These are phyloP conservation scores for Gnomoniopsis smithogilvyi DNA, from an alignment of 2,329 filamentous ascomycete genomes.

Conservation along the genomic window DNA sequence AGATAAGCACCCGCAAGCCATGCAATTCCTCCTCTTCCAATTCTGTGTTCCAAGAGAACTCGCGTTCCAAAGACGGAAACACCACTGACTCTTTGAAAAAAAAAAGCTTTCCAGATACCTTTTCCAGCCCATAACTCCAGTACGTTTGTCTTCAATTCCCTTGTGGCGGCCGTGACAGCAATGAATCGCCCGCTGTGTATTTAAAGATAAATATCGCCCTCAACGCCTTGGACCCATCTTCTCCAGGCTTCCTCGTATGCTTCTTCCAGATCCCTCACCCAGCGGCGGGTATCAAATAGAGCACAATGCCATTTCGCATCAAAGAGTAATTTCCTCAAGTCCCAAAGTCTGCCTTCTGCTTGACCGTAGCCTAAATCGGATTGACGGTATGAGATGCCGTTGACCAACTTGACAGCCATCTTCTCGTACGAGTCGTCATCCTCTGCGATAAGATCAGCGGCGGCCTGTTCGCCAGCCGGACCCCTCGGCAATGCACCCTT, in stretches of 20 bases:
- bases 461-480: conserved; percentile 63
- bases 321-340: conserved; percentile 79
- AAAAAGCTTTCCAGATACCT: not conserved
- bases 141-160: not conserved
- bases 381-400: conserved; percentile 56
- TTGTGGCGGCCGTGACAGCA: not conserved
- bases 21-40: not conserved
- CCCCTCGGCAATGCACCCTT: conserved; percentile 79
- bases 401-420: conserved; percentile 66
- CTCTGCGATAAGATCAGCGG: conserved; percentile 70
- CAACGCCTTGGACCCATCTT: conserved; percentile 79
- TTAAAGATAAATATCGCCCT: conserved; percentile 87
- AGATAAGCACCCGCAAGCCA: not conserved
- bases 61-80: conserved; percentile 6
- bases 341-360: conserved; percentile 67
- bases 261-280: conserved; percentile 85
- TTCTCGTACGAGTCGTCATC: conserved; percentile 84
- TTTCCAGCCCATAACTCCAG: not conserved
- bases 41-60: conserved; percentile 4
- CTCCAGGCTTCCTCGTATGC: conserved; percentile 89
- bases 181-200: not conserved
- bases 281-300: conserved; percentile 86
- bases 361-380: conserved; percentile 44
- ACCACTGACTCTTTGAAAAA: not conserved
- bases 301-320: conserved; percentile 80